Base-by-base conservation (phyloP, 768 basidiomycete species). In the Hysterangium stoloniferum region DNA sequence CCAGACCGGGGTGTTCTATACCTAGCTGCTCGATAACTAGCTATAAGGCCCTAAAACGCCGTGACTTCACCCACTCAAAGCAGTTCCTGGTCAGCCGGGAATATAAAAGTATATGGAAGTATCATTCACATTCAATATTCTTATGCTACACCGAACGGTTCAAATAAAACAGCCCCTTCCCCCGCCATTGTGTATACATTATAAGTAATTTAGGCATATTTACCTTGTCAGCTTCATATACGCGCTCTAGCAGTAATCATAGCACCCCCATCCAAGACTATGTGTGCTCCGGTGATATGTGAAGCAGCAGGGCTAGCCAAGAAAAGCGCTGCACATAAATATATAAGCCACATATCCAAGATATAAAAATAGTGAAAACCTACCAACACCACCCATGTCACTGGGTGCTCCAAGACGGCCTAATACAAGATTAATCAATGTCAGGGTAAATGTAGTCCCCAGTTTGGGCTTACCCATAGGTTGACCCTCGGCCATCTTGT, bases 271-370 rank as follows among this genome's bases (percentile, higher is more conserved):
- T 91, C 88, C 8, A 88, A 64, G 4, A 84, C 58, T 38, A 80
- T 82, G 53, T 88, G 83, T 17, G 75, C 71, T 9, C 85, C 87
- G 1, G 87, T 88, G 41, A 89, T 69, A 53, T 88, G 86, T 2
- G 85, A 75, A 1, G 79, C 75, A 0, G 84, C 88, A 1, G 81
- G 78, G 15, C 84, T 84, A 7, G 77, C 72, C 33, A 88, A 71
- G 71, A 84, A 86, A 13, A 86, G 65, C 4, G 75, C 55, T 15
- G 32, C 19, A 24, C 22, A n/a, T n/a, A n/a, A 15, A 4, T 31
- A 27, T 22, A n/a, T 42, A 12, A n/a, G n/a, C 33, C 22, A 25
- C 5, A 37, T 37, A 31, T 41, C 31, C 36, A 17, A 38, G 17
- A 2, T 15, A 13, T 6, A 12, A 32, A 29, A 31, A 15, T 40